phyloP scores from a whole-genome alignment of 2,329 filamentous ascomycete species.

The Curvularia lunata region DNA sequence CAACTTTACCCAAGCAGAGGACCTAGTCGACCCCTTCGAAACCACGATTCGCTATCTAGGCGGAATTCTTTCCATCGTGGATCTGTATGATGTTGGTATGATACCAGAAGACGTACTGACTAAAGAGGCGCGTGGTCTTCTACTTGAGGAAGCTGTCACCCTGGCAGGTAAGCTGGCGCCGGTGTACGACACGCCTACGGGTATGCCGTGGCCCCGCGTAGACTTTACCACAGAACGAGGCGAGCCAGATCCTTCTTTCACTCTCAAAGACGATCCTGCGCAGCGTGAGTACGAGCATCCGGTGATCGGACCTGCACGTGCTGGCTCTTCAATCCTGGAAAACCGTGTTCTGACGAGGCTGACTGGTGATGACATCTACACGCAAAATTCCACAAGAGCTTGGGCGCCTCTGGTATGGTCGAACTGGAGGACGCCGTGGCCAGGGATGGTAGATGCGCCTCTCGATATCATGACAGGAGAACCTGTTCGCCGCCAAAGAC shows the following conservation, averaged over 20 bases:
- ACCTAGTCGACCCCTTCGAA: slow-evolving; percentile 52
- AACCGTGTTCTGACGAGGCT: slow-evolving; percentile 51
- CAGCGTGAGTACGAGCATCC: slow-evolving; percentile 46
- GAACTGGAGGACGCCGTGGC: slow-evolving; percentile 48
- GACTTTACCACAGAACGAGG: slow-evolving; percentile 49
- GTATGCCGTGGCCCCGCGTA: slow-evolving; percentile 55
- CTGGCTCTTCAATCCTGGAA: slow-evolving; percentile 55
- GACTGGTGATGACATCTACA: slow-evolving; percentile 51
- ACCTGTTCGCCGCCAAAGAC: slow-evolving; percentile 48
- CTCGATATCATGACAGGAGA: slow-evolving; percentile 53
- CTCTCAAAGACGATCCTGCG: slow-evolving; percentile 37
- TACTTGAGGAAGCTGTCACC: slow-evolving; percentile 48
- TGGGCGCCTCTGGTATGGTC: slow-evolving; percentile 56
- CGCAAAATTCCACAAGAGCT: slow-evolving; percentile 51
- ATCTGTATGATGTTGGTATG: slow-evolving; percentile 51
- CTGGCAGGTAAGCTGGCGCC: slow-evolving; percentile 49
- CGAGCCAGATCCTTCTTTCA: slow-evolving; percentile 37
- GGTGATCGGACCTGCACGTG: slow-evolving; percentile 50
- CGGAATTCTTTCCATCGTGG: slow-evolving; percentile 49
- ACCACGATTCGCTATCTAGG: slow-evolving; percentile 53
- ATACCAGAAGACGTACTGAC: slow-evolving; percentile 45
- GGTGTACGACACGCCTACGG: slow-evolving; percentile 51
- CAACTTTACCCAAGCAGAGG: slow-evolving; percentile 45
- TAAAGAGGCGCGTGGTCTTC: slow-evolving; percentile 37
- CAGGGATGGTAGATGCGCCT: slow-evolving; percentile 52